A percentile compares a stretch with the other conserved stretches of the same genome.
Evolutionary conservation across 148 eudicot species (phyloP).

Genomic region (Mesembryanthemum crystallinum): DNA sequence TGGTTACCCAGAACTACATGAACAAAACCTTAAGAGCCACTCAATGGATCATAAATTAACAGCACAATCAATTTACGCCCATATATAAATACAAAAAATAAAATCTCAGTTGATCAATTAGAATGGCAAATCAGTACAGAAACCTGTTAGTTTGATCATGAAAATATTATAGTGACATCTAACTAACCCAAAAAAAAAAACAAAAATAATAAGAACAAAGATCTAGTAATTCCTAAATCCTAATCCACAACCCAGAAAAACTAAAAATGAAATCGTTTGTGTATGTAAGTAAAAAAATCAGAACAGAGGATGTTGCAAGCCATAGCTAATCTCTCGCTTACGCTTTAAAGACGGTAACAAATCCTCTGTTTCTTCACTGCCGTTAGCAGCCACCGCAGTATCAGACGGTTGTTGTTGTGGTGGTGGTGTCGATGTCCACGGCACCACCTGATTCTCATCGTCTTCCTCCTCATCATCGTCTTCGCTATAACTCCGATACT

Average conservation of each 20-base stretch:
- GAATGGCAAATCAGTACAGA: background rate
- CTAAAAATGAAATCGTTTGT: background rate
- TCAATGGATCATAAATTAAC: too few relatives aligned
- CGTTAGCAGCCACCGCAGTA: background rate
- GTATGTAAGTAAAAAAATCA: too few relatives aligned
- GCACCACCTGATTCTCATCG: conserved; percentile 43
- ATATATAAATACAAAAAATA: too few relatives aligned
- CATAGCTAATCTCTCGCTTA: background rate
- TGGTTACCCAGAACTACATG: too few relatives aligned
- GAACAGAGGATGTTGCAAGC: background rate
- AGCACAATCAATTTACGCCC: too few relatives aligned
- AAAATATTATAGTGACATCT: too few relatives aligned
- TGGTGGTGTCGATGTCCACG: conserved; percentile 17
- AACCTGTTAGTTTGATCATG: background rate
- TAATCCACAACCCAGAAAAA: background rate
- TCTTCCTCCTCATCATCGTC: conserved; percentile 19
- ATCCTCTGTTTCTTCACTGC: background rate
- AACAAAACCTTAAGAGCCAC: too few relatives aligned
- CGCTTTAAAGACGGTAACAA: conserved; percentile 19
- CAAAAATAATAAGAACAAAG: background rate
- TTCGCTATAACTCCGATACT: background rate
- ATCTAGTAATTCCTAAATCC: background rate
- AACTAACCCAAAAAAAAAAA: background rate
- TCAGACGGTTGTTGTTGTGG: background rate
- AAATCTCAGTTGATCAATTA: background rate